Percentiles rank a stretch among this genome's conserved stretches.
These are phyloP conservation scores for Fusarium drepaniforme DNA, from an alignment of 2,329 filamentous ascomycete species.

Conservation along the genomic window DNA sequence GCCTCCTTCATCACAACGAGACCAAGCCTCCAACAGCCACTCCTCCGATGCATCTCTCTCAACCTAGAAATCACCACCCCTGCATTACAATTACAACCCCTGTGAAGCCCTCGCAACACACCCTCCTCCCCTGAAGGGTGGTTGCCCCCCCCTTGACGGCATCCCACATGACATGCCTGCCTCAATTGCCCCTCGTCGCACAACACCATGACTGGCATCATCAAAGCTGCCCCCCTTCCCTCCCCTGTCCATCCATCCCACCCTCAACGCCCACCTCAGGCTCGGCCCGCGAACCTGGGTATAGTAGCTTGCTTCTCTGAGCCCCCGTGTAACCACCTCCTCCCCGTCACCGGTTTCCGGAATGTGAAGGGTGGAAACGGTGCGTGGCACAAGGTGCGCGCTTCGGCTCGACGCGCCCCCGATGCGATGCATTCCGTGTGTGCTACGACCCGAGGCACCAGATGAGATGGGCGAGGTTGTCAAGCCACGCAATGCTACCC, in stretches of 20 bases:
- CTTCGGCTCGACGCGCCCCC: constrained; percentile 9
- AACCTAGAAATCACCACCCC: constrained; percentile 25
- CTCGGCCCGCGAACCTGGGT: constrained; percentile 31
- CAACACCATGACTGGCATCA: constrained; percentile 4
- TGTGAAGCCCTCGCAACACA: constrained; percentile 6
- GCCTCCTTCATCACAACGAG: constrained; percentile 6
- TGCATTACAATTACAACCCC: constrained; percentile 30
- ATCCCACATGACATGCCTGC: constrained; percentile 32
- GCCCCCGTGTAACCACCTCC: not conserved
- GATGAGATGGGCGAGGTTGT: constrained; percentile 7
- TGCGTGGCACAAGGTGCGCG: constrained; percentile 27
- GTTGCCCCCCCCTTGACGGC: constrained; percentile 17
- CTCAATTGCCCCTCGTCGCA: constrained; percentile 13
- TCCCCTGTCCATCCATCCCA: constrained; percentile 22
- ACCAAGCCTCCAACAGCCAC: constrained; percentile 14
- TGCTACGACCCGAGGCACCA: constrained; percentile 15
- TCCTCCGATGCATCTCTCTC: constrained; percentile 25
- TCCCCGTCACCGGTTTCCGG: constrained; percentile 28
- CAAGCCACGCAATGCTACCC: constrained; percentile 27
- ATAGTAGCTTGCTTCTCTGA: not conserved
- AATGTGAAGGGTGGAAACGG: constrained; percentile 1
- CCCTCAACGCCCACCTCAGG: constrained; percentile 19
- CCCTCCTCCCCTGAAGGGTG: not conserved
- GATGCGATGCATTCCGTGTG: not conserved
- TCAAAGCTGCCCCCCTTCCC: not conserved